Evolutionary conservation across 2,329 filamentous ascomycete genomes (phyloP), one percentile per base, ranked within the genome.

Genomic region (Aphanocladium album): DNA sequence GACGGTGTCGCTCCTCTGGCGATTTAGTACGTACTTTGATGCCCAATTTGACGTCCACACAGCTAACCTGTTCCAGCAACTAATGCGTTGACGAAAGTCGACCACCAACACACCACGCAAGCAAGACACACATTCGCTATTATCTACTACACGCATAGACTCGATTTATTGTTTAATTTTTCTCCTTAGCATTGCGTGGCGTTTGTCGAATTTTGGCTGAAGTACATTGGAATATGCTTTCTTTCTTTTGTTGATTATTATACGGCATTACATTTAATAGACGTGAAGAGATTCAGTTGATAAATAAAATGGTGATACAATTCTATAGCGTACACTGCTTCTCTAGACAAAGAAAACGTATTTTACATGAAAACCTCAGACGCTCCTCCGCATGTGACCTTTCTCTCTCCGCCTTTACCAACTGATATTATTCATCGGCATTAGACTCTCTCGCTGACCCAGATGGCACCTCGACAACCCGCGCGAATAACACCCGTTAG

Each of bases 1-100:
- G 95, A 99, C 74, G 89, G 96, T 74, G 88, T 99, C 72, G 96
- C 95, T 68, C 95, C 95, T 60, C 80, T 99, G 76, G 92, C 97
- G 77, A 98, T 99, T 70, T 99, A 99, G 90, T 91, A 81, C 87
- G 89, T n/a, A n/a, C n/a, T n/a, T 83, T 16, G 37, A 33, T 39
- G 21, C 19, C 23, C n/a, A n/a, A 23, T 12, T 21, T 41, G 45
- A 35, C 25, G 55, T 57, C 2, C 16, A 19, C 5, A 19, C 23
- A 8, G 9, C 54, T 57, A 57, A 57, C 33, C 21, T 7, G 7
- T 50, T 30, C 1, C 46, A 27, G 30, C 30, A 7, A 21, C 11
- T 30, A 43, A 17, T 25, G 8, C 25, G 7, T 45, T 6, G 19
- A 45, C 6, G 6, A 45, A 45, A 19, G 6, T 19, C 41, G 14